Evolutionary conservation across 2,329 filamentous ascomycete genomes (phyloP).

Genomic region (Trichoderma sp.): DNA sequence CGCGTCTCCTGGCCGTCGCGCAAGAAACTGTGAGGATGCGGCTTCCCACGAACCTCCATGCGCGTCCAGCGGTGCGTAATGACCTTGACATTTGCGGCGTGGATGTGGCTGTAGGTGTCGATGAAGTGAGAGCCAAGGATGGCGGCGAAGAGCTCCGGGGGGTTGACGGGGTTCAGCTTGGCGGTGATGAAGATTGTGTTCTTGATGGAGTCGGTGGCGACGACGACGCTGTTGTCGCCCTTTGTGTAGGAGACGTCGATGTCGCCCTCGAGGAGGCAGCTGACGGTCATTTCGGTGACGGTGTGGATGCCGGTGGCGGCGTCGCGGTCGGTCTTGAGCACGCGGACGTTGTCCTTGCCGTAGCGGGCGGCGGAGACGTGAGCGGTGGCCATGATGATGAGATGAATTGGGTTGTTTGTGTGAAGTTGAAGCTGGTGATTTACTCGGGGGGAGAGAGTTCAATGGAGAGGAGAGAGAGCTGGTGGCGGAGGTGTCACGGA

Average conservation of each 20-base stretch:
- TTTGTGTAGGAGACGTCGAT: constrained; percentile 88
- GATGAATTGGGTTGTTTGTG: constrained; percentile 20
- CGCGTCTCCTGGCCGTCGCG: constrained; percentile 87
- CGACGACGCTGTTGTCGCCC: constrained; percentile 91
- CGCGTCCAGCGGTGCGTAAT: constrained; percentile 88
- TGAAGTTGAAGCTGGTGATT: not conserved
- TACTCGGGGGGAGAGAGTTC: not conserved
- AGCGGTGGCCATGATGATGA: constrained; percentile 44
- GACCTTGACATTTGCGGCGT: constrained; percentile 76
- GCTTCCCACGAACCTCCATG: constrained; percentile 80
- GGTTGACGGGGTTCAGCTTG: constrained; percentile 87
- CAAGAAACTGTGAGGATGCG: constrained; percentile 92
- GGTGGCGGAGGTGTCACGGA: not conserved
- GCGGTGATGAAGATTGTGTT: constrained; percentile 95
- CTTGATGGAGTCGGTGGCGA: constrained; percentile 97
- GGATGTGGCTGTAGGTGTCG: constrained; percentile 83
- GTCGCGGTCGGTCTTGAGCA: constrained; percentile 90
- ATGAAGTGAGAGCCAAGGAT: constrained; percentile 87
- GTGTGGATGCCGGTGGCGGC: constrained; percentile 73
- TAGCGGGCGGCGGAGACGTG: constrained; percentile 66
- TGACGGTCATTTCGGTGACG: constrained; percentile 92
- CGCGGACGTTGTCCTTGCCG: constrained; percentile 96
- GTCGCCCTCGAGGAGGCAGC: constrained; percentile 86
- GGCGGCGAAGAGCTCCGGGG: constrained; percentile 87
- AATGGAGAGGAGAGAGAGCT: not conserved